Percentiles rank a stretch among this genome's conserved stretches.
phyloP scores from a whole-genome alignment of 208 protist species.

The Acanthamoeba castellanii region DNA sequence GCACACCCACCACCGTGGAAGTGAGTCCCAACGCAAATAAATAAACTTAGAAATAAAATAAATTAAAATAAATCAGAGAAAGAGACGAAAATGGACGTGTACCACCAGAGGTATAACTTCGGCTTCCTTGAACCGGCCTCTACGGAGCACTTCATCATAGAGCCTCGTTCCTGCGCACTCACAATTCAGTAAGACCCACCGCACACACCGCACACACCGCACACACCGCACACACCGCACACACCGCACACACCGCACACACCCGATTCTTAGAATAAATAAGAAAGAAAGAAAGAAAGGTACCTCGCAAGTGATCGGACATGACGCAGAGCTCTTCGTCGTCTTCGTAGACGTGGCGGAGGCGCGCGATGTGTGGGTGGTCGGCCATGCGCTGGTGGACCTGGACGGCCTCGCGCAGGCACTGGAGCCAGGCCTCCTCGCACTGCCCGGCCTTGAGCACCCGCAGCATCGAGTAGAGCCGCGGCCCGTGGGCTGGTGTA shows the following conservation, averaged over 20 bases:
- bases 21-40: background rate
- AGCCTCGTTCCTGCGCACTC: background rate
- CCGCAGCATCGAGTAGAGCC: conserved; percentile 6
- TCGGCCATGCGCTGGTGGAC: background rate
- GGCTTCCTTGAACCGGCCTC: background rate
- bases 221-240: too few species aligned
- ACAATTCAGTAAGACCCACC: too few species aligned
- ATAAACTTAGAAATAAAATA: too few species aligned
- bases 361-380: background rate
- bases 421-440: background rate
- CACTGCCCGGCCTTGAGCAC: background rate
- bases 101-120: background rate
- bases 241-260: too few species aligned
- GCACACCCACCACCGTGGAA: background rate
- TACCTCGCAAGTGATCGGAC: background rate
- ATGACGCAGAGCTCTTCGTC: background rate
- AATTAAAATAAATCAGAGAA: too few species aligned
- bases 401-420: background rate
- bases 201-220: too few species aligned
- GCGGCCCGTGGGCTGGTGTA: background rate
- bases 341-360: background rate
- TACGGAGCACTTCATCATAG: background rate
- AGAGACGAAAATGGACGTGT: background rate
- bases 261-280: too few species aligned
- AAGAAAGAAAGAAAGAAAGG: background rate